Conservation (phyloP, 179 eudicot species). For the Beta lomatogona region DNA sequence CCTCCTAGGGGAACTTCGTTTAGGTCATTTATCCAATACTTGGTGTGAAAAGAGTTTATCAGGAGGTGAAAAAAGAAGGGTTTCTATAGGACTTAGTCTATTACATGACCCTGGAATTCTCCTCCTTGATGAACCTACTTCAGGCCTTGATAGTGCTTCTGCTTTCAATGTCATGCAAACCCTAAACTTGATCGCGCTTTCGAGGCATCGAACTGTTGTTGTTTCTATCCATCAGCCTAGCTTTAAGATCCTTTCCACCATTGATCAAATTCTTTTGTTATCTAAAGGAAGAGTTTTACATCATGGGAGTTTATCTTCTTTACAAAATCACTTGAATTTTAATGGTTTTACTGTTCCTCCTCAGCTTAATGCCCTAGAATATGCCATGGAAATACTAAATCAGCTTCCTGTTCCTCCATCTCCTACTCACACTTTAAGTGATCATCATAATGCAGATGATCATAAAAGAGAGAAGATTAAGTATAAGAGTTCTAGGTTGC, state of each 20-base stretch:
- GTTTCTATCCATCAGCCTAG: constrained; percentile 90
- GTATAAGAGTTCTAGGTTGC: constrained; percentile 74
- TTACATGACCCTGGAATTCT: constrained; percentile 78
- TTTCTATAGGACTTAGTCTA: constrained; percentile 81
- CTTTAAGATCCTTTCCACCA: constrained; percentile 72
- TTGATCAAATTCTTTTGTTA: constrained; percentile 62
- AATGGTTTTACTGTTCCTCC: constrained; percentile 76
- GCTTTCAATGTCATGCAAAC: constrained; percentile 77
- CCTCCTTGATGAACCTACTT: constrained; percentile 90
- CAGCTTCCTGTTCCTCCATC: constrained; percentile 47
- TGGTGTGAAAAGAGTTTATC: constrained; percentile 57
- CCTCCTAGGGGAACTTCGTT: constrained; percentile 57
- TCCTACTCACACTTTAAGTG: not conserved
- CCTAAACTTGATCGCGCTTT: constrained; percentile 49
- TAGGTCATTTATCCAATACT: constrained; percentile 57
- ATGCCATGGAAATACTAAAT: constrained; percentile 77
- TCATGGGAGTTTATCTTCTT: constrained; percentile 71
- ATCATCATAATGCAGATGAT: constrained; percentile 8
- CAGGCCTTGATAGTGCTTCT: constrained; percentile 82
- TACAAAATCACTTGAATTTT: constrained; percentile 45
- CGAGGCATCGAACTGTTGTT: constrained; percentile 59
- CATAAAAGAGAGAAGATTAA: constrained; percentile 27
- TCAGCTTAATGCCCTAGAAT: constrained; percentile 84
- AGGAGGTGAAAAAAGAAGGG: constrained; percentile 83
- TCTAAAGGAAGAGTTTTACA: constrained; percentile 77